Evolutionary conservation across 1,284 basidiomycete species (phyloP), one percentile per base, ranked within the genome.

Genomic region (Ceratobasidium sp.): DNA sequence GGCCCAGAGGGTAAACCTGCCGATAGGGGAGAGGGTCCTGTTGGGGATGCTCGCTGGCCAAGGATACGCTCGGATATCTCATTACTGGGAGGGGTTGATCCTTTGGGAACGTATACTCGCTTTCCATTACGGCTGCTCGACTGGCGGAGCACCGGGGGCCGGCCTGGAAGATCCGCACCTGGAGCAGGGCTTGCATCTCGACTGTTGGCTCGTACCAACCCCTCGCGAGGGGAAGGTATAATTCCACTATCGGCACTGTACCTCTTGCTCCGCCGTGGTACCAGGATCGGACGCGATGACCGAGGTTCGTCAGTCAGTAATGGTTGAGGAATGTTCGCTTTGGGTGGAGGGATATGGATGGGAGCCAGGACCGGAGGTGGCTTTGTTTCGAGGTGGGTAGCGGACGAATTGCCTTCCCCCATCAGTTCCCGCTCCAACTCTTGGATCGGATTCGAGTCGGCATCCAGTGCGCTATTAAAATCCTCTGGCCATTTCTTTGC

Each of bases 401-500:
- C 47, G 11, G 49, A 52, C 42, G 58, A 47, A 39, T 47, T 36
- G 25, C 46, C 29, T 27, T 27, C 49, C 21, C 41, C 46, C 46
- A 68, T 52, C 42, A 56, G 64, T 44, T 66, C 69, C 14, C 33
- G 53, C 29, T 64, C 29, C 13, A 59, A 58, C 33, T 68, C 42
- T 36, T 57, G 36, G 21, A 50, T 57, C 30, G 62, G 47, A 23
- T 42, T 62, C 54, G 56, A 56, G 14, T 67, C 59, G 16, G 33
- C 49, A 41, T 62, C 59, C 49, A 66, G 73, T 87, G 84, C 23
- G 79, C 84, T 74, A 85, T 84, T 68, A 90, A 90, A 90, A 76
- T 91, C 89, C 75, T 91, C 88, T 1, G 90, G 89, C 88, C 88
- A 90, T 76, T 88, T 90, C 68, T 76, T 91, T 88, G 46, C 86